Evolutionary conservation across 176 grass and related monocot species (phyloP), one percentile per base, ranked within the genome.

Genomic region (Triticum turgidum): DNA sequence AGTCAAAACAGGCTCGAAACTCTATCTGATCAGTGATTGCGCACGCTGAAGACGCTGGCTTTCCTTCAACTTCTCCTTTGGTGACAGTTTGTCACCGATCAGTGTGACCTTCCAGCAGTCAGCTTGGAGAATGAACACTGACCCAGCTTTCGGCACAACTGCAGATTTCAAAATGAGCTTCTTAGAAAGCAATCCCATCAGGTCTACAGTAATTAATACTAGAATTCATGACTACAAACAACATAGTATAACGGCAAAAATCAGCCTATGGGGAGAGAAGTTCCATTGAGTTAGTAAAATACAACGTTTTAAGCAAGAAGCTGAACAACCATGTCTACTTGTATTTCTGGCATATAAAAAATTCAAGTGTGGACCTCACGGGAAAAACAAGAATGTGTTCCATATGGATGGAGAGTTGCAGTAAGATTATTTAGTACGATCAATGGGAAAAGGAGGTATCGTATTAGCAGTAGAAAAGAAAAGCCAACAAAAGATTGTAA

Each of bases 51-150:
- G 76, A 27, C 70, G 82, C 33, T 77, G 85, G 39, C 14, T 82
- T 34, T 90, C 86, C 85, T 92, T 80, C 70, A 42, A 71, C 80
- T 76, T 92, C 74, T 84, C 83, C 83, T 88, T 97, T 9, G 80
- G 87, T n/a, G 91, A 98, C 30, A 98, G 83, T 69, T 89, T 95
- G 80, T 93, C 86, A 0, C 95, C 93, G 6, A 87, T 90, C 45
- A 98, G 83, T 69, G 93, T 95, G 4, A 95, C 86, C 78, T 86
- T 95, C 91, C 89, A 98, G 65, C 77, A 87, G 14, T 88, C 91
- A 11, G 84, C 91, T 95, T 93, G 93, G 79, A 98, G 89, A 70
- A 98, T 66, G 88, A 95, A 95, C 22, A 98, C 89, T 8, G 93
- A 47, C 3, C 96, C 93, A 9, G 87, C 73, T 92, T 98, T 98